Base-by-base conservation (phyloP, 768 basidiomycete genomes). In the Podaxis carcinomalis region DNA sequence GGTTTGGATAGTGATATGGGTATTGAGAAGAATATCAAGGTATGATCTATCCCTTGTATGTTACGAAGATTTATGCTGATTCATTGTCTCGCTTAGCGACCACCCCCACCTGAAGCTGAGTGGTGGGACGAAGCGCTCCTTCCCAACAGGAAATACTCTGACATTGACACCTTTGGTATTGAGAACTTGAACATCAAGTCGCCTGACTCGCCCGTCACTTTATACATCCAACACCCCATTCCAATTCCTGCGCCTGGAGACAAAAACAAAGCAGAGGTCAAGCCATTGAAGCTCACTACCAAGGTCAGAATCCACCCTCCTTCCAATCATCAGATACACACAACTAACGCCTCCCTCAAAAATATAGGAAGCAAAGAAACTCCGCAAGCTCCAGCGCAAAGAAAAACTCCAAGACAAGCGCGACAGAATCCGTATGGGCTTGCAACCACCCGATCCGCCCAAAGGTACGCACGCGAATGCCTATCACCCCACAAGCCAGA, bases 41-140 rank as follows among this genome's bases (percentile, higher is more conserved):
- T 92, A 50, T 44, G 84, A 61, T 44, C 21, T 39, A 4, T 51
- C n/a, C 51, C 1, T 14, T 28, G 13, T 9, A 36, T 37, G 4
- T 47, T 36, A 52, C 47, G 51, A 37, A 53, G 51, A 25, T 32
- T 7, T 5, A 53, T 23, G 19, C 47, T 49, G n/a, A 49, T 6
- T 42, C 14, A 58, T 51, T 47, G 6, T 9, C 7, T 40, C 46
- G 37, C 37, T 61, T 66, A 95, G 89, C 82, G 95, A 47, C 85
- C 86, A 57, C 83, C 92, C 0, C 97, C 96, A 5, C 96, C 96
- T 0, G 88, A 85, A 4, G 84, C 88, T 3, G 97, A 98, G 72
- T 99, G 97, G 97, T 99, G 97, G 97, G 97, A 99, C 74, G 87
- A 84, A 21, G 83, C 92, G 0, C 77, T 98, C 13, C 76, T 99